Percentiles rank a stretch among this genome's conserved stretches.
Conservation (phyloP, 768 basidiomycete species). For the Amanita pseudoporphyria region DNA sequence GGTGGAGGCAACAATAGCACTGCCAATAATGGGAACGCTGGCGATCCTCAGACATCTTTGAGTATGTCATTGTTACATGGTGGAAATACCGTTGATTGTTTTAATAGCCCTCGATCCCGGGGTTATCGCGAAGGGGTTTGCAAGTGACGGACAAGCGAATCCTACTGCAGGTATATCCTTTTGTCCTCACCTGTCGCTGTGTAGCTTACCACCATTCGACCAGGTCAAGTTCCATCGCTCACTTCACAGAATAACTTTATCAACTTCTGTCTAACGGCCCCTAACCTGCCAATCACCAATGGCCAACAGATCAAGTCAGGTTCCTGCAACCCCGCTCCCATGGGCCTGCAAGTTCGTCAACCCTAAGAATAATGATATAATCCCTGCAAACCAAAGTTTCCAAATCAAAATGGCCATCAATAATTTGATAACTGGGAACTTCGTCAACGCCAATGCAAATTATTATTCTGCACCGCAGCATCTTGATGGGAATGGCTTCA, state of each 20-base stretch:
- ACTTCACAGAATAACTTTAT: constrained; percentile 54
- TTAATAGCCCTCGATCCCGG: constrained; percentile 39
- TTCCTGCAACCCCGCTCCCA: constrained; percentile 48
- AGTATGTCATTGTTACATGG: constrained; percentile 18
- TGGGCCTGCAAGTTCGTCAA: constrained; percentile 36
- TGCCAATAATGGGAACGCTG: constrained; percentile 2
- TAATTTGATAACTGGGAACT: constrained; percentile 34
- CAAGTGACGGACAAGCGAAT: constrained; percentile 37
- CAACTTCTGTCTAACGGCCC: constrained; percentile 36
- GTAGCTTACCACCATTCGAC: constrained; percentile 13
- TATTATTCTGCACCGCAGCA: constrained; percentile 47
- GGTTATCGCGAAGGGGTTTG: constrained; percentile 40
- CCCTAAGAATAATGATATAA: constrained; percentile 31
- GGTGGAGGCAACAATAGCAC: constrained; percentile 12
- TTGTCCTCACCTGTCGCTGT: constrained; percentile 1
- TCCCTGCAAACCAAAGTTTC: constrained; percentile 35
- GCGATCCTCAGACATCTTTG: constrained; percentile 35
- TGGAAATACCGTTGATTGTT: not conserved
- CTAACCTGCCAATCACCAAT: constrained; percentile 38
- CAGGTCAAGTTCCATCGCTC: constrained; percentile 37
- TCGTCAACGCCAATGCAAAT: constrained; percentile 37
- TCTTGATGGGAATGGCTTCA: constrained; percentile 31
- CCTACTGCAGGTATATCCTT: constrained; percentile 23
- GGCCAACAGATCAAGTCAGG: constrained; percentile 38
- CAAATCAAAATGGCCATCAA: constrained; percentile 34